phyloP scores from a whole-genome alignment of 2,329 filamentous ascomycete species.

The Colletotrichum orbiculare region DNA sequence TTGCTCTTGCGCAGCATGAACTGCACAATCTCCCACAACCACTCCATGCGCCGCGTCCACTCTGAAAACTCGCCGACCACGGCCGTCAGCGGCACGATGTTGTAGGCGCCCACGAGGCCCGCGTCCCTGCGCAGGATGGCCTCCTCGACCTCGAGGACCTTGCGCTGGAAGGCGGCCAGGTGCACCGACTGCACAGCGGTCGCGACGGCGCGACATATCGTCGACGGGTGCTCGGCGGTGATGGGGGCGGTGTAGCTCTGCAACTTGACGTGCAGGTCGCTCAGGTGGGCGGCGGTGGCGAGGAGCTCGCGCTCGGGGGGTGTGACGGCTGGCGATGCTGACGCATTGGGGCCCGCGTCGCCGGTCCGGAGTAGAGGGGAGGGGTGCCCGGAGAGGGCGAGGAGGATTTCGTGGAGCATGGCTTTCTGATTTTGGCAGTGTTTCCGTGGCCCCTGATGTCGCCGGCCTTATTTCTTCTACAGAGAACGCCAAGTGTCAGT shows the following conservation, averaged over 20 bases:
- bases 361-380: slow-evolving; percentile 81
- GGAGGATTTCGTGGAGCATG: slow-evolving; percentile 99
- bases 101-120: slow-evolving; percentile 86
- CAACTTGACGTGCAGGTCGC: slow-evolving; percentile 80
- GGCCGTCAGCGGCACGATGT: slow-evolving; percentile 90
- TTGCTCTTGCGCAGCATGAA: slow-evolving; percentile 68
- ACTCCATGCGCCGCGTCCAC: slow-evolving; percentile 87
- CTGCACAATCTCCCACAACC: slow-evolving; percentile 80
- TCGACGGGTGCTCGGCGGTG: slow-evolving; percentile 77
- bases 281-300: slow-evolving; percentile 79
- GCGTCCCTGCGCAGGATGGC: slow-evolving; percentile 81
- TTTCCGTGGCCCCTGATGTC: slow-evolving; percentile 9
- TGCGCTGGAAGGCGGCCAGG: slow-evolving; percentile 82
- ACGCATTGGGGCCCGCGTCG: slow-evolving; percentile 56
- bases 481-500: slow-evolving; percentile 16
- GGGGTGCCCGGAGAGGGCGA: slow-evolving; percentile 93
- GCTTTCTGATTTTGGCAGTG: slow-evolving; percentile 34
- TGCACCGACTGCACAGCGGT: slow-evolving; percentile 80
- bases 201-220: slow-evolving; percentile 88
- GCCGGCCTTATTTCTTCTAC: not conserved
- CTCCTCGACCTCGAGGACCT: slow-evolving; percentile 86
- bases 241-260: slow-evolving; percentile 75
- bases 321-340: slow-evolving; percentile 65
- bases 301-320: slow-evolving; percentile 87
- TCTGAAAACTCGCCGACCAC: slow-evolving; percentile 87